phyloP scores from a whole-genome alignment of 2,329 filamentous ascomycete species.

The Rasamsonia emersonii region DNA sequence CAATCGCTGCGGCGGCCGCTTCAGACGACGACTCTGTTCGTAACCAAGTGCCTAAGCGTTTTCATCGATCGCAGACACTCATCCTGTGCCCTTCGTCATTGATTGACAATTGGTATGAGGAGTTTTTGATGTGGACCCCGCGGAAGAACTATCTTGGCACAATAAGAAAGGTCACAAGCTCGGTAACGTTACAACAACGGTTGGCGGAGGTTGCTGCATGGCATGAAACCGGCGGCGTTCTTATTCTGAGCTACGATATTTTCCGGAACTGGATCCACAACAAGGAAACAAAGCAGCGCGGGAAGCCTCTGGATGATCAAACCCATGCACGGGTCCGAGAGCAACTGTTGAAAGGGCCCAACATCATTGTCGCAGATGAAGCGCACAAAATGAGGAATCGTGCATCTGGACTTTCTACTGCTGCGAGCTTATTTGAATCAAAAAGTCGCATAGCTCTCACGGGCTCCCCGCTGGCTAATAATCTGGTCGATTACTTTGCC shows the following conservation, averaged over 20 bases:
- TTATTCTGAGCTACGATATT: slow-evolving; percentile 69
- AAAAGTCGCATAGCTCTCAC: slow-evolving; percentile 72
- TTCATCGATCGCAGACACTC: slow-evolving; percentile 57
- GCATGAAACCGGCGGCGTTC: slow-evolving; percentile 57
- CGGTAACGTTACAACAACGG: slow-evolving; percentile 28
- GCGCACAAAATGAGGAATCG: slow-evolving; percentile 71
- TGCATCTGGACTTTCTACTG: slow-evolving; percentile 42
- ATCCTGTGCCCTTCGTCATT: slow-evolving; percentile 68
- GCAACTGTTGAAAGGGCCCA: slow-evolving; percentile 53
- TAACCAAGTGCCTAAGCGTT: slow-evolving; percentile 58
- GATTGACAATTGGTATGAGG: slow-evolving; percentile 75
- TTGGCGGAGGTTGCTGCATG: slow-evolving; percentile 47
- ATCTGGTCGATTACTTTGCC: slow-evolving; percentile 72
- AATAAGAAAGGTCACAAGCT: slow-evolving; percentile 48
- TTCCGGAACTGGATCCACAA: slow-evolving; percentile 44
- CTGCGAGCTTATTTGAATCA: slow-evolving; percentile 55
- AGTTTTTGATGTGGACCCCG: slow-evolving; percentile 63
- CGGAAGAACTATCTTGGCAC: slow-evolving; percentile 44
- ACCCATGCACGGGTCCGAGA: slow-evolving; percentile 33
- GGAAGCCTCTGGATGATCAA: slow-evolving; percentile 22
- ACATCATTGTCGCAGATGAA: slow-evolving; percentile 75
- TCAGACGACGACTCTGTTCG: slow-evolving; percentile 51
- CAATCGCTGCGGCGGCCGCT: slow-evolving; percentile 57
- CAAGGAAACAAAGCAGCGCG: slow-evolving; percentile 18
- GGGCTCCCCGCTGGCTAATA: slow-evolving; percentile 78